Percentiles rank a stretch among this genome's conserved stretches.
Conservation (phyloP, 2,329 filamentous ascomycete genomes). For the Botrytis deweyae region DNA sequence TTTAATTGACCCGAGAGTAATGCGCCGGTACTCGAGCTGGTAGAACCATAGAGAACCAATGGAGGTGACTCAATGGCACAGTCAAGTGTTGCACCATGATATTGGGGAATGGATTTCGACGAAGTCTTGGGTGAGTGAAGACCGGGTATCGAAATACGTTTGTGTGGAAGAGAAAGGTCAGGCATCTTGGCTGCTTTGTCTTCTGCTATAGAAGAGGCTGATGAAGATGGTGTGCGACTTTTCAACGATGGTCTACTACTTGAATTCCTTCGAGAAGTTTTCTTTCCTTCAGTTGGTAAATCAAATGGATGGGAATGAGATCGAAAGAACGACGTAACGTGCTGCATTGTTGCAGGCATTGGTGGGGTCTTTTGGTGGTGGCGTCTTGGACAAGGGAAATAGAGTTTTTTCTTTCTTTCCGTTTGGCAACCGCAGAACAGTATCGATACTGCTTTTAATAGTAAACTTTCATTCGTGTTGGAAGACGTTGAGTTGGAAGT, state of each 20-base stretch:
- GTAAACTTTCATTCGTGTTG: slow-evolving; percentile 2
- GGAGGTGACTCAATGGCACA: slow-evolving; percentile 53
- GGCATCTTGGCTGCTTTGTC: slow-evolving; percentile 30
- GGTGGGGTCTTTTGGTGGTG: background rate
- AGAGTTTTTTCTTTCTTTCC: slow-evolving; percentile 1
- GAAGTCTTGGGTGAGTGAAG: slow-evolving; percentile 33
- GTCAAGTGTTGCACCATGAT: slow-evolving; percentile 30
- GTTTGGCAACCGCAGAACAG: background rate
- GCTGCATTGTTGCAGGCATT: slow-evolving; percentile 22
- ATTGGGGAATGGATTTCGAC: slow-evolving; percentile 31
- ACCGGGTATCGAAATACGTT: slow-evolving; percentile 33
- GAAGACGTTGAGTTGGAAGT: background rate
- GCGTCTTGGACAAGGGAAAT: background rate
- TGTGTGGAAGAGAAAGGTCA: slow-evolving; percentile 28
- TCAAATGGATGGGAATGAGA: slow-evolving; percentile 15
- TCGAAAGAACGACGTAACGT: slow-evolving; percentile 21
- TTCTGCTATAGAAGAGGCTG: slow-evolving; percentile 19
- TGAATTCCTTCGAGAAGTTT: slow-evolving; percentile 11
- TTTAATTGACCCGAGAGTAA: slow-evolving; percentile 81
- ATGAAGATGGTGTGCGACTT: slow-evolving; percentile 24
- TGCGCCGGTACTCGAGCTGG: slow-evolving; percentile 75
- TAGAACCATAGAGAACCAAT: slow-evolving; percentile 75
- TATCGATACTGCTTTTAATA: background rate
- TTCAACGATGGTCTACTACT: background rate
- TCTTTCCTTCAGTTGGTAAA: slow-evolving; percentile 15